Evolutionary conservation across 768 basidiomycete genomes (phyloP), one percentile per base, ranked within the genome.

Genomic region (Lactarius sanguifluus): DNA sequence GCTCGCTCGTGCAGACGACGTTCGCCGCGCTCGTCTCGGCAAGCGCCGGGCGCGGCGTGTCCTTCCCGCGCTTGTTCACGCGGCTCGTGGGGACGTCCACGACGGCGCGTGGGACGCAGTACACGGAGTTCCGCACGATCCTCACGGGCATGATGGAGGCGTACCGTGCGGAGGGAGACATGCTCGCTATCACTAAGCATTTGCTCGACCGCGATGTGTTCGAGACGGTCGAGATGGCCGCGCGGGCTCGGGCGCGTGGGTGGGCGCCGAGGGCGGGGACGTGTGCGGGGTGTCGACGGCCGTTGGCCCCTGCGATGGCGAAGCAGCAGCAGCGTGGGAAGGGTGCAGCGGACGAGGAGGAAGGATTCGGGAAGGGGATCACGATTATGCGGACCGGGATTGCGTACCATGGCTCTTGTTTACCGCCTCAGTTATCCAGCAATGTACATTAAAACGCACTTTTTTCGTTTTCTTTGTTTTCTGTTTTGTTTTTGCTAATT

Each of bases 61-160:
- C 95, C 0, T 96, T 99, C 75, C 96, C 97, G 28, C 85, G 86
- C 23, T 80, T 99, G 10, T 96, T 99, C 84, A 94, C 92, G 71
- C 87, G 94, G 7, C 83, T 98, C 5, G 92, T 98, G 47, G 88
- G 94, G 70, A 85, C 89, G 2, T 81, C 86, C 5, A 80, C 86
- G 1, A 30, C 20, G 23, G 10, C 16, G 47, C 52, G 83, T 0
- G 58, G 86, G 40, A 85, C 87, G 15, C 85, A 87, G 32, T 98
- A 98, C 76, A 87, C 89, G 25, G 96, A 98, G 76, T 96, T 98
- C 77, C 84, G 94, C 55, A 84, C 86, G 13, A 95, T 99, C 66
- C 81, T 99, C 36, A 89, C 88, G 0, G 91, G 93, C n/a, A 99
- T 98, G 93, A 77, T 98, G 71, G 94, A 96, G 73, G 90, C 94